Conservation (phyloP, 345 rosid genomes). For the Populus nigra region DNA sequence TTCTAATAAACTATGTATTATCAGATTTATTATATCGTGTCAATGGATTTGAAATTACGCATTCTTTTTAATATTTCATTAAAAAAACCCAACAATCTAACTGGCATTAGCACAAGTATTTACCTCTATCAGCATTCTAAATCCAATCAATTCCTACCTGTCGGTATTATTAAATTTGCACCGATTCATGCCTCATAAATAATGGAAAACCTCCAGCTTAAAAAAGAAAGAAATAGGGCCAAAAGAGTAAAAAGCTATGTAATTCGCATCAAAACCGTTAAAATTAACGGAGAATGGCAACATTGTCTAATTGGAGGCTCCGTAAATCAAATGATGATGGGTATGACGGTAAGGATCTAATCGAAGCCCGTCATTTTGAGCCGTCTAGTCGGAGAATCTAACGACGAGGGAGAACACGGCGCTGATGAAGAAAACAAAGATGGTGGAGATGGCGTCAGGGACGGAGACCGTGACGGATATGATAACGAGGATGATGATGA, state of each 20-base stretch:
- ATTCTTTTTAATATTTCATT: too few species aligned
- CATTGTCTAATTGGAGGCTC: background rate
- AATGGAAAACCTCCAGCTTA: background rate
- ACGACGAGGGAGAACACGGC: conserved; percentile 50
- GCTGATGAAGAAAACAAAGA: conserved; percentile 26
- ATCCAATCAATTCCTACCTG: too few species aligned
- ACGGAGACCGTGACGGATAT: conserved; percentile 11
- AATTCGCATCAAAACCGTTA: conserved; percentile 38
- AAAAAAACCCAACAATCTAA: too few species aligned
- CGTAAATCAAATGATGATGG: background rate
- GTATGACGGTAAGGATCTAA: background rate
- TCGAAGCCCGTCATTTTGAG: conserved; percentile 40
- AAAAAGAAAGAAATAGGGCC: background rate
- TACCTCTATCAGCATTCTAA: too few species aligned
- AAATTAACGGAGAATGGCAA: conserved; percentile 30
- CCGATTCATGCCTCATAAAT: background rate
- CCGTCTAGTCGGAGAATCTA: conserved; percentile 52
- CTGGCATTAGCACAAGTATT: too few species aligned
- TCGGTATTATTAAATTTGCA: too few species aligned
- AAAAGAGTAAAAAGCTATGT: background rate
- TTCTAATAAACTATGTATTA: too few species aligned
- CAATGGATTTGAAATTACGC: too few species aligned
- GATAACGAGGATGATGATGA: conserved; percentile 21
- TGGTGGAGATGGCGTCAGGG: conserved; percentile 11
- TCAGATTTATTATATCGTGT: too few species aligned